Evolutionary conservation across 257 asterid species (phyloP), one percentile per base, ranked within the genome.

Genomic region (Primulina tabacum): DNA sequence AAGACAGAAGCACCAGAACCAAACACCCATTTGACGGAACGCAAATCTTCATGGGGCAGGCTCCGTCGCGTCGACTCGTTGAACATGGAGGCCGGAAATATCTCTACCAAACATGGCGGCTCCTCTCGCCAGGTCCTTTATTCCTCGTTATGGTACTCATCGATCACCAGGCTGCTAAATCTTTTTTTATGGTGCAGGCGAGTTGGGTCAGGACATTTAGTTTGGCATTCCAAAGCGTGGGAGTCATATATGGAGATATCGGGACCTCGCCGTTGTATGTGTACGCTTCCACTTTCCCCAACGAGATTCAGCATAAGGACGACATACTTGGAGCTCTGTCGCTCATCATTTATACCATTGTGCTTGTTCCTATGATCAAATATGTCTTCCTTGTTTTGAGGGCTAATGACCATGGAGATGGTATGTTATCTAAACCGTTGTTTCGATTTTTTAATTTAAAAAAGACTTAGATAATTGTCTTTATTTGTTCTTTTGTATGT

Each of bases 261-360:
- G 97, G 97, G 59, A 88, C 97, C 1, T 90, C 97, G 16, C 97
- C 96, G 6, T 71, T 90, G 55, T 90, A 90, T 64, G 97, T 90
- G 28, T 90, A 43, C 50, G 58, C 87, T 9, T 87, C 90, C 69
- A 61, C 86, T 5, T 90, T 88, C 53, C 11, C 86, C 0, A 66
- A 82, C 4, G 81, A 73, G 2, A 82, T 90, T 34, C 33, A 68
- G 1, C 60, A 88, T 80, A 70, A 55, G 0, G 50, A 90, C 7
- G 96, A 90, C 65, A 69, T 88, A 12, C 57, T 88, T 1, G 97
- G 92, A 0, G 90, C 87, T 3, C 58, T 88, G 7, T 88, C 94
- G 14, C 92, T 90, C 70, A 90, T 88, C 76, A 78, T 90, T 28
- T 90, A 90, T 75, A 88, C 97, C 18, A 0, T 90, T 6, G 12